Evolutionary conservation across 176 grass and related monocot genomes (phyloP), one percentile per base, ranked within the genome.

Genomic region (Poa pratensis): DNA sequence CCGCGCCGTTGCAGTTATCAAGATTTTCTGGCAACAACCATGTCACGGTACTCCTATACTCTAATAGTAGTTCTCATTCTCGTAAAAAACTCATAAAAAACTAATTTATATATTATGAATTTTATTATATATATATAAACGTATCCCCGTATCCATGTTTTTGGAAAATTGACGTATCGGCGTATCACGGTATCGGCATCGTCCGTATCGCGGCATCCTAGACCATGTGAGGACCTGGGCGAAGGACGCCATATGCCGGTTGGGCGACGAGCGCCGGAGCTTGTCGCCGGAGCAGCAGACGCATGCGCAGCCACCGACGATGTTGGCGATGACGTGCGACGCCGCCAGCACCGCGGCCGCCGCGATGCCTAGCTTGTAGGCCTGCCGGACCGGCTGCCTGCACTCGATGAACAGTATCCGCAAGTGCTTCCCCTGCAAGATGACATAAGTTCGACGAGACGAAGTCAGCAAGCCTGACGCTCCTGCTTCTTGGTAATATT

Each of bases 331-430:
- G 76, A 76, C 80, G 73, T 98, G 95, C 23, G 91, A 87, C 76
- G 89, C 64, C 20, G 85, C 91, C 13, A 98, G 87, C 71, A 98
- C 85, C 40, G 82, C 78, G 34, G 95, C 93, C 7, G 90, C 93
- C 52, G 91, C 87, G 19, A 95, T 28, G 53, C 96, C 96, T 26
- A 98, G 89, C 86, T 89, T 82, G 85, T 95, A 98, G 2, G 96
- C 96, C 16, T 73, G 89, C 19, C 87, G 89, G 34, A 98, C 96
- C 13, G 93, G 91, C 79, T 95, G 90, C 40, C 90, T 85, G 87
- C 95, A 98, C 84, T 95, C 95, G 62, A 94, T 52, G 80, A 92
- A 90, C 28, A 92, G 53, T 66, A 98, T 60, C 80, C 35, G 86
- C 55, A 98, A 23, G 71, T 92, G 74, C 85, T 26, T 87, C 3